These are phyloP conservation scores for Globisporangium uncinulatum DNA, from an alignment of 352 stramenopile species.

Conservation along the genomic window DNA sequence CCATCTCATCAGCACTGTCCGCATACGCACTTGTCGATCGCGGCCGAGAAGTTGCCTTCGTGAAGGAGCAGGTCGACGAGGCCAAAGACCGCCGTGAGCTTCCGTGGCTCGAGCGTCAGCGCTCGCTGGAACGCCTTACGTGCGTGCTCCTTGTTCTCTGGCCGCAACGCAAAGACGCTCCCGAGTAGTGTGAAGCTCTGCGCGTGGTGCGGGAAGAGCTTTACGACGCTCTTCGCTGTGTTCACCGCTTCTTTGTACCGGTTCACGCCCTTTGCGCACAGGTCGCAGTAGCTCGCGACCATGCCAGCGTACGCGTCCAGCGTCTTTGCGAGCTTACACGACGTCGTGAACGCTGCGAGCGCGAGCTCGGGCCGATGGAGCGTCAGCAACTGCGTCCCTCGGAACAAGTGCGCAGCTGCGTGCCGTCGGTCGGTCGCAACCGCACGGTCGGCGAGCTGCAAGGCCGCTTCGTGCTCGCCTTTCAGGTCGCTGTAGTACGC, in stretches of 20 bases:
- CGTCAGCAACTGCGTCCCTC: conserved; percentile 51
- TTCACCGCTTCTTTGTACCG: conserved; percentile 73
- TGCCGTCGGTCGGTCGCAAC: conserved; percentile 33
- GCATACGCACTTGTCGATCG: conserved; percentile 52
- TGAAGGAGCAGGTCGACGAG: conserved; percentile 61
- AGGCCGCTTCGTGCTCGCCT: conserved; percentile 52
- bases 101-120: conserved; percentile 52
- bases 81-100: conserved; percentile 57
- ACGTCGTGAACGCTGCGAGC: conserved; percentile 55
- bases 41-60: conserved; percentile 40
- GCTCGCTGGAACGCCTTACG: conserved; percentile 55
- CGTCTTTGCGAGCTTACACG: conserved; percentile 49
- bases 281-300: conserved; percentile 65
- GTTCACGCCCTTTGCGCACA: conserved; percentile 53
- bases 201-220: conserved; percentile 61
- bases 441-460: conserved; percentile 70
- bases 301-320: conserved; percentile 71
- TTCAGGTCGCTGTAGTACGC: conserved; percentile 75
- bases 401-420: conserved; percentile 53
- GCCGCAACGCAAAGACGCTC: conserved; percentile 61
- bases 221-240: conserved; percentile 60
- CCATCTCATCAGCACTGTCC: not conserved
- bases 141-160: conserved; percentile 54
- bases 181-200: conserved; percentile 70
- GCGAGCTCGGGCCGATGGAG: conserved; percentile 59